These are phyloP conservation scores for Spinacia oleracea DNA, from an alignment of 179 eudicot species.

Conservation along the genomic window DNA sequence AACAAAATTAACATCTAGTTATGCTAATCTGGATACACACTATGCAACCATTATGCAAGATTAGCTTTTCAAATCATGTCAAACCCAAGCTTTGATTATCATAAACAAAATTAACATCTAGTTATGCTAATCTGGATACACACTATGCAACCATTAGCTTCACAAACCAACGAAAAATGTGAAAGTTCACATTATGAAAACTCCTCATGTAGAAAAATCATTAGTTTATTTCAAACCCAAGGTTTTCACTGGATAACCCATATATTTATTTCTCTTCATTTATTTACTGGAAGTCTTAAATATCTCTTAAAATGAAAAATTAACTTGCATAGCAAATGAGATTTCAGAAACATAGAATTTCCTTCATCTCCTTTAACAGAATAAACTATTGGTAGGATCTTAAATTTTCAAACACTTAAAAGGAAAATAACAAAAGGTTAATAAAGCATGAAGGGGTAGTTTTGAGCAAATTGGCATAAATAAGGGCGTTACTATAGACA, in stretches of 20 bases:
- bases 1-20: too few relatives aligned
- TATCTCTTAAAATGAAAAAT: not conserved
- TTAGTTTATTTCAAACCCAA: too few relatives aligned
- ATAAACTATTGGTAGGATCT: not conserved
- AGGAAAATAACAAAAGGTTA: not conserved
- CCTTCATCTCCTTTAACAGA: too few relatives aligned
- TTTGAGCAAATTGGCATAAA: not conserved
- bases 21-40: too few relatives aligned
- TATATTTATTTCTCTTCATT: too few relatives aligned
- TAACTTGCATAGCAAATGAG: not conserved
- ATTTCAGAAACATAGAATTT: not conserved
- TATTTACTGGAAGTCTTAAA: not conserved
- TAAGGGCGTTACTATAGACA: not conserved
- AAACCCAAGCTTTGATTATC: too few relatives aligned
- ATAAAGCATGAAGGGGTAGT: not conserved
- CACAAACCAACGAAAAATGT: not conserved
- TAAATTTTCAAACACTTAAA: not conserved
- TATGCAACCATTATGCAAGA: too few relatives aligned
- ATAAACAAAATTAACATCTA: too few relatives aligned
- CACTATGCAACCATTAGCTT: too few relatives aligned
- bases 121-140: conserved; percentile 87
- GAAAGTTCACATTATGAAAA: not conserved
- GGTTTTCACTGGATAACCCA: not conserved
- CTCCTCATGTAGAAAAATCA: not conserved
- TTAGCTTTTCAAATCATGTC: too few relatives aligned